These are phyloP conservation scores for Rhynchosporium agropyri DNA, from an alignment of 2,329 filamentous ascomycete genomes.

Conservation along the genomic window DNA sequence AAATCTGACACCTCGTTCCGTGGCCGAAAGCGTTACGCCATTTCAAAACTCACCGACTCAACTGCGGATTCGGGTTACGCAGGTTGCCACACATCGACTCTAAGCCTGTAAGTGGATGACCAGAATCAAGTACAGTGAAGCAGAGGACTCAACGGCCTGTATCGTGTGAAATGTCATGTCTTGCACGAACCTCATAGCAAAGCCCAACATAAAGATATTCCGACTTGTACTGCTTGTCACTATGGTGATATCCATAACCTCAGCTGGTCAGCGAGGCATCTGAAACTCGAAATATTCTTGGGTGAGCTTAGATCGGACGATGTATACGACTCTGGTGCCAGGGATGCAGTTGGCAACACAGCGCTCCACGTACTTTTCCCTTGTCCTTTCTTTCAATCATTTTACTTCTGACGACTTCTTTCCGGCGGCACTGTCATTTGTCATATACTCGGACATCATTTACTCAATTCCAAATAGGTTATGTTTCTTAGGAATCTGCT, in stretches of 20 bases:
- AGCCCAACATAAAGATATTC: conserved; percentile 21
- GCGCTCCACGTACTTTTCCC: conserved; percentile 16
- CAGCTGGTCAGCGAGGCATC: conserved; percentile 27
- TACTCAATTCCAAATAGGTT: not conserved
- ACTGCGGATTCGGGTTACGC: conserved; percentile 28
- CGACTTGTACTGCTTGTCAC: conserved; percentile 23
- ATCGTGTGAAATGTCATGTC: conserved; percentile 25
- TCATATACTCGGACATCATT: not conserved
- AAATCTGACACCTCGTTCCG: conserved; percentile 16
- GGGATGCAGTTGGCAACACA: conserved; percentile 22
- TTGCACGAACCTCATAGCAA: conserved; percentile 26
- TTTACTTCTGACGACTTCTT: not conserved
- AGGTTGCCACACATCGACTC: conserved; percentile 20
- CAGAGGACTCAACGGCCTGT: conserved; percentile 29
- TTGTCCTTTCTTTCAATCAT: not conserved
- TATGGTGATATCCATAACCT: conserved; percentile 31
- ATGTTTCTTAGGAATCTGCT: not conserved
- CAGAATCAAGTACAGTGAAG: conserved; percentile 16
- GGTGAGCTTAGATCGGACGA: conserved; percentile 22
- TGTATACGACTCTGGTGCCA: conserved; percentile 23
- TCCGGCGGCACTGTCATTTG: too few relatives aligned
- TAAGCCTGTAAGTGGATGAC: conserved; percentile 15
- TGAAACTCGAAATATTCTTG: conserved; percentile 29
- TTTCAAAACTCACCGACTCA: conserved; percentile 17
- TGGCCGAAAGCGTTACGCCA: conserved; percentile 17